These are phyloP conservation scores for Detonula confervacea DNA, from an alignment of 352 stramenopile species.

Conservation along the genomic window DNA sequence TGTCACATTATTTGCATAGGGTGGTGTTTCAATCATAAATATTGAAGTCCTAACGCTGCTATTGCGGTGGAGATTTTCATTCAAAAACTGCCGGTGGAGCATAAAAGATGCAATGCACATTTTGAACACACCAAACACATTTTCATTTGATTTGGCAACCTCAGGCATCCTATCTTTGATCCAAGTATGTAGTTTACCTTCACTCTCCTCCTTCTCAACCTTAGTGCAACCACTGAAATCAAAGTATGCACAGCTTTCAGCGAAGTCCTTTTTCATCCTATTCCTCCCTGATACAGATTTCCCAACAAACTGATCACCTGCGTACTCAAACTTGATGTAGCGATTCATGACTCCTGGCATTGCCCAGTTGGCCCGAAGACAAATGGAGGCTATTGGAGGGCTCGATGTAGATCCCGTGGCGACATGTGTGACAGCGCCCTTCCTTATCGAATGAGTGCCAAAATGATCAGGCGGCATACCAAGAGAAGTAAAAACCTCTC, in stretches of 20 bases:
- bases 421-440: conserved; percentile 33
- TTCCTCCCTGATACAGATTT: conserved; percentile 15
- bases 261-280: conserved; percentile 17
- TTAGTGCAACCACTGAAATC: conserved; percentile 28
- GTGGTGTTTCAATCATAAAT: conserved; percentile 13
- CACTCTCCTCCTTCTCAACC: background rate
- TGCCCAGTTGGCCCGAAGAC: conserved; percentile 34
- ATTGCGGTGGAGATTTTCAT: conserved; percentile 1
- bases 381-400: conserved; percentile 44
- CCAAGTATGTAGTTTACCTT: conserved; percentile 8
- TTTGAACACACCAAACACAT: conserved; percentile 28
- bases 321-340: conserved; percentile 42
- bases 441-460: conserved; percentile 40
- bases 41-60: conserved; percentile 24
- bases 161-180: conserved; percentile 16
- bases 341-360: conserved; percentile 41
- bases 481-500: background rate
- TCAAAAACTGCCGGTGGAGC: conserved; percentile 3
- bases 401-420: conserved; percentile 6
- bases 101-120: conserved; percentile 6
- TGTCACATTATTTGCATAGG: conserved; percentile 4
- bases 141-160: conserved; percentile 8
- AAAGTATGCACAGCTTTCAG: conserved; percentile 33
- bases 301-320: conserved; percentile 44
- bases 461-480: conserved; percentile 28